Evolutionary conservation across 164 flowering plant species (phyloP), one percentile per base, ranked within the genome.

Genomic region (Saururus chinensis): DNA sequence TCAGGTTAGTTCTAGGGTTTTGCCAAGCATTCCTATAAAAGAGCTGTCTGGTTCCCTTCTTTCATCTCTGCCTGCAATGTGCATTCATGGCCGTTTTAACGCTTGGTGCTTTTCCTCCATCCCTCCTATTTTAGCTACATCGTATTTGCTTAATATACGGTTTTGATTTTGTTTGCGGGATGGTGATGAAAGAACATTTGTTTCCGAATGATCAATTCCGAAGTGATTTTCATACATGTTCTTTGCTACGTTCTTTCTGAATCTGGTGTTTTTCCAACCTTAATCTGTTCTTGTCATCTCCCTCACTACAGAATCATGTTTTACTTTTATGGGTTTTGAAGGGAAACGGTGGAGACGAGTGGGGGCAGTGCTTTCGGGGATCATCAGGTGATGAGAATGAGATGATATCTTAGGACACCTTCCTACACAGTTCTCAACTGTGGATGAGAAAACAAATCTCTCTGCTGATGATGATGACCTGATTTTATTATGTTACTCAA

Each of bases 231-330:
- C 37, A 55, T 2, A 10, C 16, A 24, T 55, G 30, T 13, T 55
- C 17, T 55, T 55, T 24, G 58, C 58, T 55, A 55, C 58, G 58
- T 55, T 55, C 58, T 55, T 55, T 55, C 58, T 55, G 58, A 55
- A 55, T 55, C 37, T 1, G 19, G 19, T 54, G n/a, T 11, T 9
- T 6, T 21, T 21, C 57, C 25, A 13, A 21, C 14, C 13, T 21
- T 54, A n/a, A n/a, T 7, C 11, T 54, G 0, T 54, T 21, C n/a
- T 7, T 21, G 26, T 54, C 6, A 4, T 54, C 54, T 52, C 1
- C 1, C 1, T 52, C 20, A 1, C 1, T n/a, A 7, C 1, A 21
- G 17, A 52, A 52, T 21, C 10, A 4, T n/a, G 0, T 19, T 53
- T 53, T 10, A 2, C 37, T 30, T 2, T 2, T 30, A 30, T 30